Base-by-base conservation (phyloP, 192 early-diverging fungal genomes). In the Glomus cerebriforme region DNA sequence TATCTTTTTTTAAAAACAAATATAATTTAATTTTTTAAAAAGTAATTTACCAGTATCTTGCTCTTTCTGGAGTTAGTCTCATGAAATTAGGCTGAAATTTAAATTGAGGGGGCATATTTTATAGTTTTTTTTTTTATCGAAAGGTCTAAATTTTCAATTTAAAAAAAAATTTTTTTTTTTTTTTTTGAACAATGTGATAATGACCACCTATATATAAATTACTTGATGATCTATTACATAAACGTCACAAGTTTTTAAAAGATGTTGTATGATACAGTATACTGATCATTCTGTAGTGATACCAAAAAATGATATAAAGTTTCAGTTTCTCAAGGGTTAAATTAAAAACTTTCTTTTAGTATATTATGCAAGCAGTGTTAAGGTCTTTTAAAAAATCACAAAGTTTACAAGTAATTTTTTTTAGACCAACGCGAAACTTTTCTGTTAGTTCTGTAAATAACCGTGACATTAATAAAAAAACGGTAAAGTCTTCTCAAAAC, bases 51-150 rank as follows among this genome's bases (percentile, higher is more conserved):
- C 68, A 70, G 26, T 15, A 22, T 45, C 68, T 35, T 24, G 34
- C 27, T 19, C 32, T 35, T 45, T 70, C 68, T 26, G 35, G 68
- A 70, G 68, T 70, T 24, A 70, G 1, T 70, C 68, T 34, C 12
- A 43, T 12, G 35, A 70, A n/a, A 45, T 70, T 37, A 35, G 68
- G 68, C 43, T 70, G 68, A 13, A 70, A 0, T 70, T 70, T 70
- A 7, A 45, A 7, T 70, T 22, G 17, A 54, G 17, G 49, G 22
- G 19, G 3, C 49, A 54, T 54, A 39, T 9, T 39, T 39, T 43
- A 43, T 12, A 37, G 6, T 37, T 37, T 37, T 37, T 17, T 49
- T 49, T 49, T 17, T 3, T 13, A 3, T 43, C 4, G 4, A 39
- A 43, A 9, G 39, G 10, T 6, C 10, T 9, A 43, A 4, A 43